Conservation (phyloP, 495 filamentous ascomycete species). For the Talaromyces thailandensis region DNA sequence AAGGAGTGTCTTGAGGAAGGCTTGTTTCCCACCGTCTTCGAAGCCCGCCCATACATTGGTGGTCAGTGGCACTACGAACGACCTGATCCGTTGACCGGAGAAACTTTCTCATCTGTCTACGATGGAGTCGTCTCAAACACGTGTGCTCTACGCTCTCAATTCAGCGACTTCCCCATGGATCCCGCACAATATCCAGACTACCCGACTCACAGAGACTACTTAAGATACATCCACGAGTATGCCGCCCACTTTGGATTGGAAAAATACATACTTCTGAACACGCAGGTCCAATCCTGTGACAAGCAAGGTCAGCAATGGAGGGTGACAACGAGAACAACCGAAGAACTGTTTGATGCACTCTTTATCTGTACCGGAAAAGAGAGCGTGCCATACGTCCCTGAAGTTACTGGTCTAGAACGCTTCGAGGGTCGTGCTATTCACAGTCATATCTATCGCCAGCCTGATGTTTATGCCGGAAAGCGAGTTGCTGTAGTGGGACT, state of each 20-base stretch:
- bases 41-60: slow-evolving; percentile 16
- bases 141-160: slow-evolving; percentile 16
- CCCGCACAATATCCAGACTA: slow-evolving; percentile 16
- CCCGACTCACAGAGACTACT: slow-evolving; percentile 12
- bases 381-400: slow-evolving; percentile 14
- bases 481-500: slow-evolving; percentile 20
- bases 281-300: slow-evolving; percentile 12
- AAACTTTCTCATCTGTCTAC: slow-evolving; percentile 15
- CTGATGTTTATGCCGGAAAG: slow-evolving; percentile 16
- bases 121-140: slow-evolving; percentile 17
- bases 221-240: slow-evolving; percentile 20
- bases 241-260: slow-evolving; percentile 17
- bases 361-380: slow-evolving; percentile 20
- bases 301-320: slow-evolving; percentile 6
- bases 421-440: slow-evolving; percentile 18
- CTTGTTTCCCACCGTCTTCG: slow-evolving; percentile 16
- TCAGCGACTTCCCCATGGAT: slow-evolving; percentile 26
- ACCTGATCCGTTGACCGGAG: not conserved
- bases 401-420: slow-evolving; percentile 14
- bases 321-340: not conserved
- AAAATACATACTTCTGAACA: slow-evolving; percentile 14
- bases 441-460: slow-evolving; percentile 21
- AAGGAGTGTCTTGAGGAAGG: slow-evolving; percentile 22
- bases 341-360: slow-evolving; percentile 15
- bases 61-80: slow-evolving; percentile 16